Base-by-base conservation (phyloP, 331 rosid genomes). In the Quercus tomentella region DNA sequence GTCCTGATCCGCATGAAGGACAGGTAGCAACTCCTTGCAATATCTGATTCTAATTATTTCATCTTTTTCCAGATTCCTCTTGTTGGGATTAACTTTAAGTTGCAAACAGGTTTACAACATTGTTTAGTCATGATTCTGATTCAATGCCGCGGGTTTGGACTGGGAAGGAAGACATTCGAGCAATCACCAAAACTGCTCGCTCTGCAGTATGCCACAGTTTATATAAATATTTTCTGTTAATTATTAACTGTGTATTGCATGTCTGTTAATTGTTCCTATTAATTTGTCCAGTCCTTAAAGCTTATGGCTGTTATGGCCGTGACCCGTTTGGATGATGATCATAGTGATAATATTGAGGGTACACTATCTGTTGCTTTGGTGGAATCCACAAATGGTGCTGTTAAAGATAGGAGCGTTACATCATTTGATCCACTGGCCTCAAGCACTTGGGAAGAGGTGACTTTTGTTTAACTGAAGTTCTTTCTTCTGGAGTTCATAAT, bases 141-240 rank as follows among this genome's bases (percentile, higher is more conserved):
- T 96, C 99, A 30, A 92, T 96, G 97, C 99, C 99, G 65, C 97
- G 99, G 26, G 78, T 93, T 80, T 96, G 99, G 99, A 88, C 93
- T 9, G 99, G 93, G 75, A 96, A 88, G n/a, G 99, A 96, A 84
- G 97, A 96, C 81, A 90, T 96, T 66, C 87, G 98, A 75, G 90
- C 91, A 77, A 96, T 96, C 83, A 96, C 99, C 84, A 96, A 89
- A 84, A 86, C 91, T 69, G 99, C 98, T 73, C 98, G 97, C 76
- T 79, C 93, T 84, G 77, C 97, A 49, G 99, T 96, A 93, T 70
- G 95, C 25, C 79, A 73, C 54, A 22, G 41, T 73, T 62, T 72
- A 72, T 77, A 56, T 63, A 61, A 28, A 73, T 35, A 56, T 74
- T 37, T 41, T 71, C 28, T 67, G 49, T 77, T 83, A 49, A 3